Base-by-base conservation (phyloP, 208 protist species). In the Leishmania gerbilli region DNA sequence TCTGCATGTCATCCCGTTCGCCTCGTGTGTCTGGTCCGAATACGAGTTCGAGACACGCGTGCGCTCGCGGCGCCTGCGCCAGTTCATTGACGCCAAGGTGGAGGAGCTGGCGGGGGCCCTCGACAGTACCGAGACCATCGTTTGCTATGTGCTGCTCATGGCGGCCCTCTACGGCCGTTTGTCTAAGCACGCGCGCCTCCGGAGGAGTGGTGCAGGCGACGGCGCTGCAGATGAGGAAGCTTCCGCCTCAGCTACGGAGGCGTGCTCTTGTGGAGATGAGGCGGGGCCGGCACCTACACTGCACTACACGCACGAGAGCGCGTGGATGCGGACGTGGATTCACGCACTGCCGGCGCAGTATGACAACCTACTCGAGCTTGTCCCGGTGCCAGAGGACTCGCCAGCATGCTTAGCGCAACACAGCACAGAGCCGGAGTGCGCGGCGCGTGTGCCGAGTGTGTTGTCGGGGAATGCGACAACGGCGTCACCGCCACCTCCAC, bases 351-450 rank as follows among this genome's bases (percentile, higher is more conserved):
- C 94, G 40, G 47, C 75, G 15, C 83, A 84, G 72, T 96, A 95
- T 79, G 91, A 97, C 81, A 97, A 97, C 83, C 86, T 96, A 53
- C 87, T 97, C 21, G 94, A 97, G 81, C 87, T 97, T 15, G 67
- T 71, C 45, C 79, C 74, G 49, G 24, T 55, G 49, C 42, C 34
- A n/a, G 60, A 60, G 3, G 37, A 72, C 15, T 31, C 34, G 34
- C 51, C 31, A 19, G 17, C 19, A 19, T 21, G 27, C 19, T 37
- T n/a, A 31, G 62, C 19, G 17, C 78, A 27, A 45, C 74, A 64
- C 74, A n/a, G n/a, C 37, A 42, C 64, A 47, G 45, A 21, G 13
- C 24, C 11, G 69, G 69, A 37, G 24, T 55, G 69, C 47, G 69
- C 58, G 13, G 49, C 40, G 13, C 11, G 34, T n/a, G 69, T 17